Conservation (phyloP, 2,329 filamentous ascomycete species). For the Fusarium avenaceum region DNA sequence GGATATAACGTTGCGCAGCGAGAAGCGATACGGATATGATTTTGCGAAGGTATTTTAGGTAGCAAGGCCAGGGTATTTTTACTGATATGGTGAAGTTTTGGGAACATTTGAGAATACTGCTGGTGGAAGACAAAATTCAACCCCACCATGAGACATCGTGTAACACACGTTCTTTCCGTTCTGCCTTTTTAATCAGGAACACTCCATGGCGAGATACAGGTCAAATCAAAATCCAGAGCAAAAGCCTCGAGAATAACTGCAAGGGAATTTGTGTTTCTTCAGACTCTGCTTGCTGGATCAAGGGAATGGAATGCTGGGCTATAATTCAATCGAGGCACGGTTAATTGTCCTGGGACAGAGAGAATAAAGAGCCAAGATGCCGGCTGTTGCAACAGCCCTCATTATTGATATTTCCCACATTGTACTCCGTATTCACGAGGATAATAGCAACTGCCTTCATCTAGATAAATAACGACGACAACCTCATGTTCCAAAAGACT, state of each 20-base stretch:
- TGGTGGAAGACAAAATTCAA: constrained; percentile 2
- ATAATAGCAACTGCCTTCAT: not conserved
- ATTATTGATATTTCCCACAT: not conserved
- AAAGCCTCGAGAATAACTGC: not conserved
- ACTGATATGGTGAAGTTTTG: not conserved
- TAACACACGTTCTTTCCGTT: not conserved
- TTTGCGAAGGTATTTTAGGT: not conserved
- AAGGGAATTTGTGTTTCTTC: not conserved
- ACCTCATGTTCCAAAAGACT: constrained; percentile 3
- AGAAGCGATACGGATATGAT: not conserved
- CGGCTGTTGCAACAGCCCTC: too few relatives aligned
- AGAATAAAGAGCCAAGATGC: not conserved
- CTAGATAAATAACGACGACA: not conserved
- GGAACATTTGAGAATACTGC: constrained; percentile 4
- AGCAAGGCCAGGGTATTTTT: not conserved
- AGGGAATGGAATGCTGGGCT: too few relatives aligned
- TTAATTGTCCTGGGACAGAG: not conserved
- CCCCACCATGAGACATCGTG: constrained; percentile 5
- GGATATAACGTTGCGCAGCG: not conserved
- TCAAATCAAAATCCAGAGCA: not conserved
- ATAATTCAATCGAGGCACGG: not conserved
- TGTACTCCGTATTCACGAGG: not conserved
- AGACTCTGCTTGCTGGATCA: too few relatives aligned
- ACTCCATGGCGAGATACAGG: too few relatives aligned
- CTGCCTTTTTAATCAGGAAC: not conserved